Conservation (phyloP, 2,329 filamentous ascomycete genomes). For the Proliferodiscus dingleyae region DNA sequence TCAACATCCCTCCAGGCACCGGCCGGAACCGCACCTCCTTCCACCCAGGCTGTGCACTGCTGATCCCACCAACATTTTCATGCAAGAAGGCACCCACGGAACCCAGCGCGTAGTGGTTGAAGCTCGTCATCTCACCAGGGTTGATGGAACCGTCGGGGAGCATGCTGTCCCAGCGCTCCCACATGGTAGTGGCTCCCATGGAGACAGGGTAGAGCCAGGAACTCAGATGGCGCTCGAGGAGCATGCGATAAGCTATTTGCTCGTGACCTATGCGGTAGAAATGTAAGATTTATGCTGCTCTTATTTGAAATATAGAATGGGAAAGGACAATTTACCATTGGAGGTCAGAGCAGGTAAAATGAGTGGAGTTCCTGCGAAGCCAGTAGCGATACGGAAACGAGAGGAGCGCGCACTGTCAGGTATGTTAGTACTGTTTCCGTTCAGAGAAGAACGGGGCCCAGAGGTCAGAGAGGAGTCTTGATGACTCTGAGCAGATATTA, state of each 20-base stretch:
- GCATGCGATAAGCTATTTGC: constrained; percentile 34
- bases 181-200: constrained; percentile 28
- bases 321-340: too few relatives aligned
- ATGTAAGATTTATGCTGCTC: too few relatives aligned
- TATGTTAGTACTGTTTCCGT: too few relatives aligned
- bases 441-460: too few relatives aligned
- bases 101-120: constrained; percentile 27
- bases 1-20: constrained; percentile 30
- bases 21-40: constrained; percentile 28
- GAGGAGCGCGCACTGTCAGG: constrained; percentile 15
- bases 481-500: too few relatives aligned
- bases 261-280: constrained; percentile 7
- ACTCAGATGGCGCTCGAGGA: constrained; percentile 33
- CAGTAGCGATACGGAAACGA: constrained; percentile 25
- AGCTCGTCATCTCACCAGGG: constrained; percentile 24
- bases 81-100: constrained; percentile 20
- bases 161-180: constrained; percentile 29
- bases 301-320: too few relatives aligned
- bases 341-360: constrained; percentile 17
- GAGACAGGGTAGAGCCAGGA: constrained; percentile 27
- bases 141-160: constrained; percentile 24
- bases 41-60: constrained; percentile 29
- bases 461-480: too few relatives aligned
- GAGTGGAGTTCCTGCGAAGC: constrained; percentile 30
- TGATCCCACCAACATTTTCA: constrained; percentile 32